Base-by-base conservation (phyloP, 2,329 filamentous ascomycete species). In the Cordyceps pruinosa region DNA sequence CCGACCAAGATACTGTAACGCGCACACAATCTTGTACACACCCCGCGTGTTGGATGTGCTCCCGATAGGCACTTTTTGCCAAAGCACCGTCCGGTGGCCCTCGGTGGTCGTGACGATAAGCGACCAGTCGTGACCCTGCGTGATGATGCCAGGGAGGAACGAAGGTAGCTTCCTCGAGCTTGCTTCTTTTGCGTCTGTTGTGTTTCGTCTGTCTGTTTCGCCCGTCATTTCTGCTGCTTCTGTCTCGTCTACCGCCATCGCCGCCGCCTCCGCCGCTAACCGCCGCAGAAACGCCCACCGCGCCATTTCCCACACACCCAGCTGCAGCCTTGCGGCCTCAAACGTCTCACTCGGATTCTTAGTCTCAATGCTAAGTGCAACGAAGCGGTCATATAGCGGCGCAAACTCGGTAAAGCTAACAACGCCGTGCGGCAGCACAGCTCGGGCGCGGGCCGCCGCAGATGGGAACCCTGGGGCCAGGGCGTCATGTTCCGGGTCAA, bases 11-110 rank as follows among this genome's bases (percentile, higher is more conserved):
- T 59, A 32, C 19, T 61, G 61, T 19, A 63, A 28, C 25, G 45
- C 57, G 13, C 34, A 56, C 2, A 61, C 51, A 13, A 63, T 61
- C 42, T 61, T 54, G 26, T 63, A 63, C 21, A 63, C 58, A 1
- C 61, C 60, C 42, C 35, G 57, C 46, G 57, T 45, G 41, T 56
- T 60, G 6, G 54, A 52, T 3, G 61, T 63, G 15, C 30, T 50
- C 19, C 53, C 59, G 34, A 61, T 35, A 0, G 25, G 45, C 19
- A 48, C 25, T 34, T 58, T 61, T 26, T 59, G 57, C 59, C 59
- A 61, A 25, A 61, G 39, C 7, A 52, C 19, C 2, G 57, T 59
- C 41, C 57, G 42, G 9, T 59, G 12, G 21, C 53, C 58, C 26
- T 61, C 53, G 2, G 17, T 26, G 8, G 59, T 58, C 19, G 54